phyloP scores from a whole-genome alignment of 1,284 basidiomycete genomes.

The Phylloboletellus chloephorus region DNA sequence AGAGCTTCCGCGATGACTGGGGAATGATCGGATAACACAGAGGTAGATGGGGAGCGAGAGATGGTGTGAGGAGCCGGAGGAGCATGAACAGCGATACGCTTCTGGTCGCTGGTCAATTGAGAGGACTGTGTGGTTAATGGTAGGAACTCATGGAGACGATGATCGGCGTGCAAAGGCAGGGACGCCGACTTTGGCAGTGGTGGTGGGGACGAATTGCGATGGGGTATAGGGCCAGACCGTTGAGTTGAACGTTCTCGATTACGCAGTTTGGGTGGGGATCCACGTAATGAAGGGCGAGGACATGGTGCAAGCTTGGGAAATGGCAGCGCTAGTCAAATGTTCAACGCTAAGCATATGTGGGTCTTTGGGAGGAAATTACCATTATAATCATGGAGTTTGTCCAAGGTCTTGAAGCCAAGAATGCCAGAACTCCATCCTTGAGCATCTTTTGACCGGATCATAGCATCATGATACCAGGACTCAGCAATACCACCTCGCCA shows the following conservation, averaged over 20 bases:
- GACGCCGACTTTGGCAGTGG: constrained; percentile 78
- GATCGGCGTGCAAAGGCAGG: constrained; percentile 57
- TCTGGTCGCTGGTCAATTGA: constrained; percentile 34
- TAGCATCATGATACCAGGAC: constrained; percentile 63
- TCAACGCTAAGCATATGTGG: neutral
- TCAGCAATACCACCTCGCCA: constrained; percentile 73
- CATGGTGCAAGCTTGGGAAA: constrained; percentile 45
- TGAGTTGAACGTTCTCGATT: constrained; percentile 54
- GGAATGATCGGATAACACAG: constrained; percentile 48
- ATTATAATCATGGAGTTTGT: constrained; percentile 56
- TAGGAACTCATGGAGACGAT: constrained; percentile 29
- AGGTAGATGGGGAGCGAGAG: constrained; percentile 24
- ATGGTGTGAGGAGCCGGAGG: constrained; percentile 30
- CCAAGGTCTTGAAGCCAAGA: constrained; percentile 62
- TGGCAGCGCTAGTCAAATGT: constrained; percentile 40
- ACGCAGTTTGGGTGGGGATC: constrained; percentile 48
- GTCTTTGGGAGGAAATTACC: constrained; percentile 38
- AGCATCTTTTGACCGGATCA: constrained; percentile 60
- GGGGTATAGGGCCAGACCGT: constrained; percentile 32
- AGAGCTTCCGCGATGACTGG: constrained; percentile 72
- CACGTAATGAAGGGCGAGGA: constrained; percentile 37
- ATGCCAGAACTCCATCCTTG: constrained; percentile 71
- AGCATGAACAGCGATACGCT: constrained; percentile 32
- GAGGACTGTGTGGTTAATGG: constrained; percentile 34
- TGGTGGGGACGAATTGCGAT: constrained; percentile 65